Conservation (phyloP, 164 flowering plant genomes). For the Echeveria elegans region DNA sequence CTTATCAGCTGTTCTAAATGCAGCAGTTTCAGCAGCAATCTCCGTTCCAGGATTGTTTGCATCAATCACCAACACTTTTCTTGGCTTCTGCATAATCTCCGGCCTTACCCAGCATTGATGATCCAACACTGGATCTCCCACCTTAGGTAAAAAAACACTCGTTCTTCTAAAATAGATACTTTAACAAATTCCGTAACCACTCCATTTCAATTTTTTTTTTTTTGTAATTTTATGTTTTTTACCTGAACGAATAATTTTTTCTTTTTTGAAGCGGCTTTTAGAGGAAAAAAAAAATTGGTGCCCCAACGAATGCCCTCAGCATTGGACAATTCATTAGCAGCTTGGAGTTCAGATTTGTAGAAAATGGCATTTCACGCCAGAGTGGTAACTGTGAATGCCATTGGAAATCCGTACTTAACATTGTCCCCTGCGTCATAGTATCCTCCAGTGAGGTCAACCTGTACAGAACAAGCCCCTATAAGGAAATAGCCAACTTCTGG, state of each 20-base stretch:
- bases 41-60: conserved; percentile 58
- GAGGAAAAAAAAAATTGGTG: conserved; percentile 75
- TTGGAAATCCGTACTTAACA: conserved; percentile 80
- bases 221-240: neutral
- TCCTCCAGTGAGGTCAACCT: conserved; percentile 83
- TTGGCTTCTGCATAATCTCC: conserved; percentile 69
- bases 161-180: neutral
- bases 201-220: too few species aligned
- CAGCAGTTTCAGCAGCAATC: conserved; percentile 86
- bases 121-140: conserved; percentile 69
- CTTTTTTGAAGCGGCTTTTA: conserved; percentile 35
- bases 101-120: conserved; percentile 86
- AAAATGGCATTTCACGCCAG: conserved; percentile 57
- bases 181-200: neutral
- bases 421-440: conserved; percentile 98
- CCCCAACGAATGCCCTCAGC: conserved; percentile 62
- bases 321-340: conserved; percentile 52
- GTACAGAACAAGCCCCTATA: neutral
- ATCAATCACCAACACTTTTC: conserved; percentile 53
- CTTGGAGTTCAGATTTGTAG: conserved; percentile 37
- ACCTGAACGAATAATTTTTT: conserved; percentile 69
- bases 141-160: conserved; percentile 26
- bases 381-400: conserved; percentile 87
- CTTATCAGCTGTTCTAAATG: conserved; percentile 41
- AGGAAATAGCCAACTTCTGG: neutral